Percentiles rank a stretch among this genome's conserved stretches.
These are phyloP conservation scores for Heterobasidion occidentale DNA, from an alignment of 1,284 basidiomycete genomes.

Conservation along the genomic window DNA sequence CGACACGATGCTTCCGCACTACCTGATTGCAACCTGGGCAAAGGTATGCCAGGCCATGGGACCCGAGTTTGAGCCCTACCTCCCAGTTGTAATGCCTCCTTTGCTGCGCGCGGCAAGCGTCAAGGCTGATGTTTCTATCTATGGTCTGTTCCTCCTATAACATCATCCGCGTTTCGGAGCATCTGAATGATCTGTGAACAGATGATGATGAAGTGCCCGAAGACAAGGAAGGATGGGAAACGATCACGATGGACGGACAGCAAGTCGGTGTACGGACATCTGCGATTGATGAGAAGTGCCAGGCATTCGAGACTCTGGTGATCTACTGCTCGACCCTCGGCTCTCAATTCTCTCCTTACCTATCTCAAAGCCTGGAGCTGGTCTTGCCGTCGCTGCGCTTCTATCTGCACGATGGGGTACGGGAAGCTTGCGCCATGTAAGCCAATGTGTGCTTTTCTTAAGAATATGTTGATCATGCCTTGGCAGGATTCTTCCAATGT, in stretches of 20 bases:
- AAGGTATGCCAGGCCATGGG: conserved; percentile 79
- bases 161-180: not conserved
- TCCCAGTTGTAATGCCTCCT: conserved; percentile 75
- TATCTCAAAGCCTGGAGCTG: conserved; percentile 63
- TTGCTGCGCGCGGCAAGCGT: conserved; percentile 68
- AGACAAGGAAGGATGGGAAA: conserved; percentile 71
- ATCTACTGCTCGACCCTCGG: conserved; percentile 72
- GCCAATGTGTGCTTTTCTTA: conserved; percentile 17
- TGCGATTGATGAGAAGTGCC: conserved; percentile 80
- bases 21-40: conserved; percentile 75
- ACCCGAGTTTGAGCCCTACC: conserved; percentile 75
- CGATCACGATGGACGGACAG: conserved; percentile 66
- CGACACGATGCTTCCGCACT: conserved; percentile 60
- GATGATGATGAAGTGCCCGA: conserved; percentile 49
- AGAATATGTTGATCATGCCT: conserved; percentile 1
- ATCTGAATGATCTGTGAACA: conserved; percentile 2
- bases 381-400: conserved; percentile 65
- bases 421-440: conserved; percentile 71
- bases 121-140: conserved; percentile 75
- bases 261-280: conserved; percentile 73
- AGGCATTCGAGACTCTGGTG: conserved; percentile 79
- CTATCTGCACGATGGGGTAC: conserved; percentile 76
- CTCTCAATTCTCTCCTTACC: conserved; percentile 64
- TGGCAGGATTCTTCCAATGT: conserved; percentile 63
- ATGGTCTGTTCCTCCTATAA: conserved; percentile 36